These are phyloP conservation scores for Suillus fuscotomentosus DNA, from an alignment of 768 basidiomycete genomes.

Conservation along the genomic window DNA sequence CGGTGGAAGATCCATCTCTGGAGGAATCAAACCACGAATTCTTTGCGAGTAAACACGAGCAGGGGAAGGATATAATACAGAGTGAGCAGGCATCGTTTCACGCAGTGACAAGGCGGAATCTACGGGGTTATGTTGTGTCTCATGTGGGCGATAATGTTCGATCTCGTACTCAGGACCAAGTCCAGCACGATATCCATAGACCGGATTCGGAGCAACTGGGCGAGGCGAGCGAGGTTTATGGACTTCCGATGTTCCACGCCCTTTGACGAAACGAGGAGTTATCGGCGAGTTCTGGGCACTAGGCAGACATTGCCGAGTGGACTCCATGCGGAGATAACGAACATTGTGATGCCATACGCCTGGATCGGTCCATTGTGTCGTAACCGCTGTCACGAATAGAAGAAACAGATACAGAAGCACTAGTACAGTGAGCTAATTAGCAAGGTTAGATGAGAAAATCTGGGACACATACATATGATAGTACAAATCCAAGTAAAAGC, in stretches of 20 bases:
- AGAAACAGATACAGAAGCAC: slow-evolving; percentile 59
- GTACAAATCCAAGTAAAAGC: slow-evolving; percentile 60
- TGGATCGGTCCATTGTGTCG: slow-evolving; percentile 42
- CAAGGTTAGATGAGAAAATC: not conserved
- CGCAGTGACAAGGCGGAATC: slow-evolving; percentile 14
- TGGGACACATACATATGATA: slow-evolving; percentile 36
- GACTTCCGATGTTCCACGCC: slow-evolving; percentile 33
- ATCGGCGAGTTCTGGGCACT: slow-evolving; percentile 37
- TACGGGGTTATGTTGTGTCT: slow-evolving; percentile 22
- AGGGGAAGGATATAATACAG: slow-evolving; percentile 19
- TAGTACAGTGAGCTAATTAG: slow-evolving; percentile 22
- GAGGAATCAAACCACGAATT: slow-evolving; percentile 12
- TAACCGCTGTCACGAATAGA: slow-evolving; percentile 43
- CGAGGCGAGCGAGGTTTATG: slow-evolving; percentile 44
- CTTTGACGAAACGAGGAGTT: slow-evolving; percentile 34
- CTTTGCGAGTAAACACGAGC: slow-evolving; percentile 9
- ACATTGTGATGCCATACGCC: slow-evolving; percentile 52
- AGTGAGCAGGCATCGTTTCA: slow-evolving; percentile 24
- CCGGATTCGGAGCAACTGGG: slow-evolving; percentile 28
- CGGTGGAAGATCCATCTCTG: slow-evolving; percentile 9
- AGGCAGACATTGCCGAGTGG: slow-evolving; percentile 26
- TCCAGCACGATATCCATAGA: slow-evolving; percentile 38
- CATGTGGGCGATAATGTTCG: slow-evolving; percentile 39
- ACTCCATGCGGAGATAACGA: slow-evolving; percentile 40
- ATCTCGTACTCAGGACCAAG: slow-evolving; percentile 45